Percentiles rank a stretch among this genome's conserved stretches.
Conservation (phyloP, 2,329 filamentous ascomycete species). For the Pestalotiopsis sp. region DNA sequence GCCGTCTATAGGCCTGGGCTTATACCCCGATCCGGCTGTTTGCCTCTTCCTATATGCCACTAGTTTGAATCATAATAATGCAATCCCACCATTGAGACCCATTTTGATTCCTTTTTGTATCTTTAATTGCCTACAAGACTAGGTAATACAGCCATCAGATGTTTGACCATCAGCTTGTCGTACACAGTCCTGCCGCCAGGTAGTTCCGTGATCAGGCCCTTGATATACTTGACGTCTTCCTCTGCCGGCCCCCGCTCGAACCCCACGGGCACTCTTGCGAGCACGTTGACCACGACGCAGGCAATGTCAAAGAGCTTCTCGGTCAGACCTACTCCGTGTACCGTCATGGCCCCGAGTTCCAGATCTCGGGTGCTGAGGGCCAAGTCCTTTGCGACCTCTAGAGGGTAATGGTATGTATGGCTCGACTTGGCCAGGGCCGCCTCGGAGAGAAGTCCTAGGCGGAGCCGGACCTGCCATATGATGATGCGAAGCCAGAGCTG, state of each 20-base stretch:
- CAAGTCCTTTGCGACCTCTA: constrained; percentile 43
- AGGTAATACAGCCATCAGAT: constrained; percentile 23
- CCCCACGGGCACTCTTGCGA: constrained; percentile 41
- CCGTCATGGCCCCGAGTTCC: constrained; percentile 39
- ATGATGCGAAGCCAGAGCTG: constrained; percentile 49
- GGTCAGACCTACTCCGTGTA: constrained; percentile 48
- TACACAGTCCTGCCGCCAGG: constrained; percentile 41
- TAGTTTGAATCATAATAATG: not conserved
- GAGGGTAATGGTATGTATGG: constrained; percentile 44
- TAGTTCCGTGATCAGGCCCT: constrained; percentile 38
- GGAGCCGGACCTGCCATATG: constrained; percentile 47
- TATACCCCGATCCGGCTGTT: not conserved
- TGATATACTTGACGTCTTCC: constrained; percentile 40
- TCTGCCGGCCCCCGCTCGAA: constrained; percentile 30
- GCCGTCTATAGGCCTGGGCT: no score
- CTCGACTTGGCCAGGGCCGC: constrained; percentile 21
- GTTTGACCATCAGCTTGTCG: constrained; percentile 41
- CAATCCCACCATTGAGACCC: not conserved
- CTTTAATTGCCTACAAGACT: constrained; percentile 3
- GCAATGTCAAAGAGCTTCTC: constrained; percentile 50
- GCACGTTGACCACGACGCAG: constrained; percentile 45
- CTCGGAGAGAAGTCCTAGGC: constrained; percentile 41
- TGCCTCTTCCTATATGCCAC: not conserved
- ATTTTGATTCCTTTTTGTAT: not conserved
- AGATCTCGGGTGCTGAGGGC: constrained; percentile 40